Conservation (phyloP, 148 eudicot species). For the Fagopyrum tataricum region DNA sequence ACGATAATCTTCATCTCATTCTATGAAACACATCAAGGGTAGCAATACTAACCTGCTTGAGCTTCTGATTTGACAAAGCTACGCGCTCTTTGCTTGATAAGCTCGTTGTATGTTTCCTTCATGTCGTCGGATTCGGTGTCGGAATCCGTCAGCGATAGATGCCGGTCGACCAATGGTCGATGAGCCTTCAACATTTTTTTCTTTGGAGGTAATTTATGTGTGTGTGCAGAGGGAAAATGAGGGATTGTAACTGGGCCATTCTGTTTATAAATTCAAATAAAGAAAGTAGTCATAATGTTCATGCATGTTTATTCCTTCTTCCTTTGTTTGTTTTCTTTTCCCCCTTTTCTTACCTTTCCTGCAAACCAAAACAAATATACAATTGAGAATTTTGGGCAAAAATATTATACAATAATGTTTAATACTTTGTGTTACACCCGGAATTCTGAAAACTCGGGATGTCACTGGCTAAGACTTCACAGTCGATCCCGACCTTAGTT, state of each 20-base stretch:
- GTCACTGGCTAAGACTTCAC: too few species aligned
- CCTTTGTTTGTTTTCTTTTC: neutral
- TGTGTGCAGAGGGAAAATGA: neutral
- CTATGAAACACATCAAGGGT: neutral
- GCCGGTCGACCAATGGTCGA: neutral
- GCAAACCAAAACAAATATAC: neutral
- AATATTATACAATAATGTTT: neutral
- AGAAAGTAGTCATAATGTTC: neutral
- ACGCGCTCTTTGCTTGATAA: neutral
- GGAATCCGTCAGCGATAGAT: constrained; percentile 4
- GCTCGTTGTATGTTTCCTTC: neutral
- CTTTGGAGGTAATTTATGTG: neutral
- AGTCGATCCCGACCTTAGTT: too few species aligned
- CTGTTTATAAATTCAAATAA: neutral
- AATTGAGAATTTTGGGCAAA: neutral
- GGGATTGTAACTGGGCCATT: neutral
- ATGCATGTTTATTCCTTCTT: neutral
- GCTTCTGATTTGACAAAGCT: neutral
- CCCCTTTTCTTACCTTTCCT: neutral
- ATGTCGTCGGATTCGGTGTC: constrained; percentile 11
- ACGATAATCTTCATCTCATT: too few species aligned
- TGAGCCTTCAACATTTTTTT: neutral
- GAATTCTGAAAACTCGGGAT: too few species aligned
- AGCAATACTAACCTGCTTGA: neutral
- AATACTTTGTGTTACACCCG: too few species aligned